Evolutionary conservation across 192 early-diverging fungal species (phyloP).

Genomic region (Geranomyces michiganensis): DNA sequence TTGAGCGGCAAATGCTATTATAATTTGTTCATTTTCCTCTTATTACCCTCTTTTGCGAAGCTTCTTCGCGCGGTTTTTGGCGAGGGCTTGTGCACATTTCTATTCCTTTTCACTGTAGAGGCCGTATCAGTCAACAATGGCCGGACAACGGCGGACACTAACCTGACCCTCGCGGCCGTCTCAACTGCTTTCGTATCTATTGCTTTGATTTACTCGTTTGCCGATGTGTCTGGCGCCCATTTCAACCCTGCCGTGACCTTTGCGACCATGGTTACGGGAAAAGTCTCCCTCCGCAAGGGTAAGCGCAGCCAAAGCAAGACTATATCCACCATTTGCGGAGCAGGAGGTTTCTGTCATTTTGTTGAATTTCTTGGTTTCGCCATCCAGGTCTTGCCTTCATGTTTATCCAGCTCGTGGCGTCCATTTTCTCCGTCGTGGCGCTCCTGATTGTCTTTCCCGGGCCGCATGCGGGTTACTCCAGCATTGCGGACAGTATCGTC

Average conservation of each 20-base stretch:
- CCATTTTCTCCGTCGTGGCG: slow-evolving; percentile 51
- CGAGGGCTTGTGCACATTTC: slow-evolving; percentile 62
- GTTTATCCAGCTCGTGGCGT: slow-evolving; percentile 55
- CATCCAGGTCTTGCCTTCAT: slow-evolving; percentile 57
- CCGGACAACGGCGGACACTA: slow-evolving; percentile 50
- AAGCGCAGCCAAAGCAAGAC: too few species aligned
- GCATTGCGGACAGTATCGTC: slow-evolving; percentile 46
- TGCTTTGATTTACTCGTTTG: slow-evolving; percentile 67
- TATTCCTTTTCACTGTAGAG: slow-evolving; percentile 63
- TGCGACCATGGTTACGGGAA: slow-evolving; percentile 61
- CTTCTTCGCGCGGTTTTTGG: slow-evolving; percentile 59
- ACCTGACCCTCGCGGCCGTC: slow-evolving; percentile 52
- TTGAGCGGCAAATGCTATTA: background rate
- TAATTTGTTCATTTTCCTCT: too few species aligned
- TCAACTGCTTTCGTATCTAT: slow-evolving; percentile 55
- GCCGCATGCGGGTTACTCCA: slow-evolving; percentile 31
- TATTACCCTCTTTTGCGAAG: slow-evolving; percentile 29
- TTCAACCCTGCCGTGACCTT: slow-evolving; percentile 71
- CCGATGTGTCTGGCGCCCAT: slow-evolving; percentile 67
- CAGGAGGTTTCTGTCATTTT: too few species aligned
- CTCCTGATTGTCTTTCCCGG: slow-evolving; percentile 59
- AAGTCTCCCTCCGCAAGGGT: slow-evolving; percentile 59
- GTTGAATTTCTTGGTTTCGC: background rate
- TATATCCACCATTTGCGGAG: too few species aligned
- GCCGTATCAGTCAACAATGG: slow-evolving; percentile 59